Base-by-base conservation (phyloP, 2,329 filamentous ascomycete species). In the Neofusicoccum kwambonambiense region DNA sequence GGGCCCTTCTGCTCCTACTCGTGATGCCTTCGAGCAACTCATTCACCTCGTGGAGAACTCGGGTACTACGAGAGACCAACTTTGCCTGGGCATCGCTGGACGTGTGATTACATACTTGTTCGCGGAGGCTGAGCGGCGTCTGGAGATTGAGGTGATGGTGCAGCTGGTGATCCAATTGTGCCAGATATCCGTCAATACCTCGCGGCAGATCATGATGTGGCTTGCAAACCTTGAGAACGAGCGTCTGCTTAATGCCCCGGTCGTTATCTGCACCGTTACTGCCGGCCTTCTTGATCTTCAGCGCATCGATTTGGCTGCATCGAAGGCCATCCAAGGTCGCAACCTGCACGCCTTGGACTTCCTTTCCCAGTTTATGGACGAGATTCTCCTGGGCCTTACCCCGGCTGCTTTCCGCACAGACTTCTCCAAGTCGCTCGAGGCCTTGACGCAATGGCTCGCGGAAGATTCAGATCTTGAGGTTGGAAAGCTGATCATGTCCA, bases 401-500 rank as follows among this genome's bases (percentile, higher is more conserved):
- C 91, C 92, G 0, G 86, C 90, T 44, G 90, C 90, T 1, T 81
- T 97, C 54, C 90, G 92, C 70, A 89, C 93, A 1, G 93, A 98
- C 77, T 96, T 97, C 72, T 89, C 92, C 6, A 86, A 87, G 67
- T 96, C 92, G 65, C 83, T 97, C 63, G 89, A 94, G 69, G 90
- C 88, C 52, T 88, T 95, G 45, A 93, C 90, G 80, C 81, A 86
- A 52, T 97, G 93, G 92, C 86, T 96, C 39, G 81, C 82, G 6
- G 90, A 93, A 68, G 89, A 96, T 15, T 85, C 90, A 1, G 83
- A 83, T 45, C 83, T 91, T 17, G 79, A 85, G 22, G 80, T 86
- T 22, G 91, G 87, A 11, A 88, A 90, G 69, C 85, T 90, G 41
- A 84, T 98, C 66, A 90, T 93, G 74, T 81, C 82, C 66, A 89